A percentile compares a stretch with the other conserved stretches of the same genome.
These are phyloP conservation scores for Cardamine resedifolia DNA, from an alignment of 345 rosid species.

Conservation along the genomic window DNA sequence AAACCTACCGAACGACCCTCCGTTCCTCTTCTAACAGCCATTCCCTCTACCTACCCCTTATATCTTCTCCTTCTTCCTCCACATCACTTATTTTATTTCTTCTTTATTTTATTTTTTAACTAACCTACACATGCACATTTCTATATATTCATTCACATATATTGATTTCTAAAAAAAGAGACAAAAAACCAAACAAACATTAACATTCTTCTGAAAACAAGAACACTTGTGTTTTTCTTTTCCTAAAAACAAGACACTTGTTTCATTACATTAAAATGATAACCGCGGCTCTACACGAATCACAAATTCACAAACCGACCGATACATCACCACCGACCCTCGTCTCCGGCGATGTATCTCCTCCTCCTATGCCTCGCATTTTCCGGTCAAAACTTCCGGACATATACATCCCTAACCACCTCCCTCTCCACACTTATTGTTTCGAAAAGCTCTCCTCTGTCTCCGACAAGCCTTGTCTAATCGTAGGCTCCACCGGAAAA, in stretches of 20 bases:
- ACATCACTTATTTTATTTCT: conserved; percentile 18
- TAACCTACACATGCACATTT: conserved; percentile 22
- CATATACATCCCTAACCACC: conserved; percentile 67
- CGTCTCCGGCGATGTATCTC: conserved; percentile 2
- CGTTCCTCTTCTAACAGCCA: conserved; percentile 40
- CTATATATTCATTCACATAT: background rate
- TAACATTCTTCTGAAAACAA: background rate
- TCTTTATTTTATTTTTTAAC: background rate
- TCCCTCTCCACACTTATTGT: conserved; percentile 76
- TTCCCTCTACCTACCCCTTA: conserved; percentile 39
- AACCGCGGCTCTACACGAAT: conserved; percentile 31
- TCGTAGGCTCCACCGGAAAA: conserved; percentile 55
- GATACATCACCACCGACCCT: conserved; percentile 15
- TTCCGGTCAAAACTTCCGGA: conserved; percentile 85
- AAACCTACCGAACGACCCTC: conserved; percentile 39
- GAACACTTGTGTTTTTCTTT: background rate
- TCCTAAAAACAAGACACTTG: background rate
- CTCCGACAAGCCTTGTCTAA: conserved; percentile 59
- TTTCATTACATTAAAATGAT: conserved; percentile 27
- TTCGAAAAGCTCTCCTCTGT: conserved; percentile 49
- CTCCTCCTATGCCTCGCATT: conserved; percentile 34
- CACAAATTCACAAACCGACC: conserved; percentile 30
- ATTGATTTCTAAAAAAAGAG: background rate
- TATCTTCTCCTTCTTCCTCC: background rate
- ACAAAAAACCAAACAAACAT: background rate